These are phyloP conservation scores for Tritrichomonas musculus DNA, from an alignment of 208 protist genomes.

Conservation along the genomic window DNA sequence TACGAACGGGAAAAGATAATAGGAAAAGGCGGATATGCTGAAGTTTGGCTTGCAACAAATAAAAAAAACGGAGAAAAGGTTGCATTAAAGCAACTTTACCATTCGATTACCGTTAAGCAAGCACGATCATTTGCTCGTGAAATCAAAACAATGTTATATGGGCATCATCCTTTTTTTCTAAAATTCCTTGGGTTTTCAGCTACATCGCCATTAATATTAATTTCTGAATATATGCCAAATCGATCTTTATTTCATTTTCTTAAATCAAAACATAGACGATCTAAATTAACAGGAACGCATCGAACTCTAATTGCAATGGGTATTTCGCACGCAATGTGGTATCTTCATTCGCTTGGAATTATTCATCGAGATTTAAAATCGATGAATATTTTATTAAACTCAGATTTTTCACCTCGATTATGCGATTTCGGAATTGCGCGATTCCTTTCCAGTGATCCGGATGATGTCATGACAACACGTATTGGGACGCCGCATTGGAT, in stretches of 20 bases:
- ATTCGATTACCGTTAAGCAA: not conserved
- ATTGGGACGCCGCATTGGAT: not conserved
- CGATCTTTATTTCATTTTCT: not conserved
- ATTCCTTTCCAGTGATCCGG: no score
- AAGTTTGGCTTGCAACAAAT: constrained; percentile 11
- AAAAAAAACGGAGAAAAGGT: not conserved
- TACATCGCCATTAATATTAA: not conserved
- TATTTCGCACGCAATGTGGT: not conserved
- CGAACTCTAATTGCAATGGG: not conserved
- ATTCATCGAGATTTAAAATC: constrained; percentile 20
- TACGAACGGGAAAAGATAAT: not conserved
- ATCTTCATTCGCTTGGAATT: not conserved
- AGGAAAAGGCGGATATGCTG: not conserved
- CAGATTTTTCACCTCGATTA: not conserved
- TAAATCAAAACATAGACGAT: not conserved
- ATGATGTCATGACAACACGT: not conserved
- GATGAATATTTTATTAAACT: not conserved
- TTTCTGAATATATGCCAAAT: not conserved
- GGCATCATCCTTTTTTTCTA: not conserved
- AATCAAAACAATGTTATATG: not conserved
- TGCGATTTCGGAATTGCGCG: not conserved
- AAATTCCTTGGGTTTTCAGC: not conserved
- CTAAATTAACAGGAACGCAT: not conserved
- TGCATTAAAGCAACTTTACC: not conserved
- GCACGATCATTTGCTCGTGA: not conserved